Evolutionary conservation across 805 yeast species (phyloP), one percentile per base, ranked within the genome.

Genomic region (Scheffersomyces ergatensis): DNA sequence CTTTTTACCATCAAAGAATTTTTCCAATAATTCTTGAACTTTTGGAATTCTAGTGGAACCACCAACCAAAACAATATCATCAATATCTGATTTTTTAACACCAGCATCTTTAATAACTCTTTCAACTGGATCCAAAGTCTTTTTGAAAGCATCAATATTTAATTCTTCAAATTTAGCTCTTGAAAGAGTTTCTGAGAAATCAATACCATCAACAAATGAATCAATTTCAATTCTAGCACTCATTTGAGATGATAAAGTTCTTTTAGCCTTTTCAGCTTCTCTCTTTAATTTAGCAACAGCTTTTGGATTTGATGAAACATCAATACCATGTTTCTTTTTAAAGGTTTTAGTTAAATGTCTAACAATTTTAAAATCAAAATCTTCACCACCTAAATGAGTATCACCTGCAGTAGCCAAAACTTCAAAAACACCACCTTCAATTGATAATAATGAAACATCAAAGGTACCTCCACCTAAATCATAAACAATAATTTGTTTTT

Each of bases 361-460:
- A 38, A 70, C 74, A 40, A 70, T 36, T 54, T 70, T 68, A 63
- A 62, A 60, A 55, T 70, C 76, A 47, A 70, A 70, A 58, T 70
- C 76, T 62, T 70, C 74, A 62, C 76, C 76, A 62, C 76, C 76
- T 60, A 70, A 70, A 62, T 70, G 76, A 43, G 76, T 70, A 62
- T 70, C 76, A 66, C 76, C 76, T 47, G 73, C 69, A 44, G 76
- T 70, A 46, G 76, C 70, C 55, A 64, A 62, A 43, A 70, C 76
- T 63, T 69, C 74, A 49, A 70, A 70, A 46, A 70, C 72, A 62
- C 76, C 75, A 43, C 74, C 74, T 60, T 67, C 73, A 41, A 69
- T 68, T 36, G 70, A 60, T 51, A 88, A 77, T 40, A 88, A 72
- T 8, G 96, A 89, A 23, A 88, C 96, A 81, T 88, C 96, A 53